These are phyloP conservation scores for Citrus glauca DNA, from an alignment of 345 rosid species.

Conservation along the genomic window DNA sequence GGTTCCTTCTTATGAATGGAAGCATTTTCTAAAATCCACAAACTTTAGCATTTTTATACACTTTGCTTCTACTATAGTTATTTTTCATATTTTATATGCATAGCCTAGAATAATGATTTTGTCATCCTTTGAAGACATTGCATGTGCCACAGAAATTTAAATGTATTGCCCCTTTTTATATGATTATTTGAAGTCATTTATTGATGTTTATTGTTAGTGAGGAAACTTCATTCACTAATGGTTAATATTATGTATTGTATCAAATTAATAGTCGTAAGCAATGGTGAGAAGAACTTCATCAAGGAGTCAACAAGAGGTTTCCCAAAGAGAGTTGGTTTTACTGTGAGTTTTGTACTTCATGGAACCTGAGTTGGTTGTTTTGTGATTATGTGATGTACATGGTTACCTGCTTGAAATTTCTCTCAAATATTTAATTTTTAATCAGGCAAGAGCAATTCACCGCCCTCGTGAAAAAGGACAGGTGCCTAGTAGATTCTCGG, in stretches of 20 bases:
- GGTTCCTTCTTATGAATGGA: neutral
- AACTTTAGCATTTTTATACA: neutral
- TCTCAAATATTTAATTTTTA: neutral
- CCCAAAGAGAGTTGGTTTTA: neutral
- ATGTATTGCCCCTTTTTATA: neutral
- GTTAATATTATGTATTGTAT: neutral
- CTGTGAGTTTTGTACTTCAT: neutral
- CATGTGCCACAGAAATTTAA: no score
- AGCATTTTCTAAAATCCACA: neutral
- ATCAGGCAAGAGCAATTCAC: neutral
- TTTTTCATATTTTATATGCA: neutral
- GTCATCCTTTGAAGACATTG: neutral
- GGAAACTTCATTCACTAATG: neutral
- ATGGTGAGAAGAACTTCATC: neutral
- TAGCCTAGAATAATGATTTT: neutral
- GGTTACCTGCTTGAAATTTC: neutral
- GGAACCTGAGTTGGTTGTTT: neutral
- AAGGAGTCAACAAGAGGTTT: neutral
- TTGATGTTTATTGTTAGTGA: neutral
- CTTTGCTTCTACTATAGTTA: neutral
- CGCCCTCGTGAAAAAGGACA: no score
- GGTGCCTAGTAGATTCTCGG: no score
- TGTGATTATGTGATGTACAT: neutral
- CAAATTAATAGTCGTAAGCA: neutral
- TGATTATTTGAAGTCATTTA: neutral